Evolutionary conservation across 768 basidiomycete genomes (phyloP).

Genomic region (Rhizopogon rudus): DNA sequence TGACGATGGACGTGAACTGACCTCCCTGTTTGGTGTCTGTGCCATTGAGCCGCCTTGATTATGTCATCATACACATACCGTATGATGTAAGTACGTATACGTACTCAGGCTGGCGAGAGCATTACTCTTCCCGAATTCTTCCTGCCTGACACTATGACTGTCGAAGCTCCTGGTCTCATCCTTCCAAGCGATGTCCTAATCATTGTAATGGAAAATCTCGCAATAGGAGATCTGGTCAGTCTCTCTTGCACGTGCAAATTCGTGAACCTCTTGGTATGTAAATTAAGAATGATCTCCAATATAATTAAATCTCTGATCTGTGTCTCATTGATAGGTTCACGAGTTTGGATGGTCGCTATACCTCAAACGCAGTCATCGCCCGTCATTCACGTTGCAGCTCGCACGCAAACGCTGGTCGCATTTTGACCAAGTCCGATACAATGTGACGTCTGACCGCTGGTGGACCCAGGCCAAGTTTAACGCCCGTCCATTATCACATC

Average conservation of each 20-base stretch:
- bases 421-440: slow-evolving; percentile 41
- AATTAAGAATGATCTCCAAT: no score
- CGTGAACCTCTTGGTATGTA: slow-evolving; percentile 34
- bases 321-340: slow-evolving; percentile 38
- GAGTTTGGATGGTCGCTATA: slow-evolving; percentile 57
- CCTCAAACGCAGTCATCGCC: slow-evolving; percentile 45
- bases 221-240: slow-evolving; percentile 35
- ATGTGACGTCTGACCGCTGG: slow-evolving; percentile 45
- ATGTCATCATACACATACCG: no score
- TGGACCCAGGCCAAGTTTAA: slow-evolving; percentile 52
- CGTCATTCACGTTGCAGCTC: slow-evolving; percentile 46
- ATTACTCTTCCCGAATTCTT: no score
- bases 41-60: no score
- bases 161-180: slow-evolving; percentile 2
- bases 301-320: no score
- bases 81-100: no score
- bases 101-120: no score
- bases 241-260: slow-evolving; percentile 25
- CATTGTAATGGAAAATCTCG: slow-evolving; percentile 43
- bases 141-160: neutral
- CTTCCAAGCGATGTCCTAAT: slow-evolving; percentile 57
- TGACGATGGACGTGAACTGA: neutral
- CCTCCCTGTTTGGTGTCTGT: neutral
- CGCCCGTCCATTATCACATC: slow-evolving; percentile 57
- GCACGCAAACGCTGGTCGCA: slow-evolving; percentile 42